Conservation (phyloP, 805 yeast genomes). For the Saccharomycopsis guyanensis region DNA sequence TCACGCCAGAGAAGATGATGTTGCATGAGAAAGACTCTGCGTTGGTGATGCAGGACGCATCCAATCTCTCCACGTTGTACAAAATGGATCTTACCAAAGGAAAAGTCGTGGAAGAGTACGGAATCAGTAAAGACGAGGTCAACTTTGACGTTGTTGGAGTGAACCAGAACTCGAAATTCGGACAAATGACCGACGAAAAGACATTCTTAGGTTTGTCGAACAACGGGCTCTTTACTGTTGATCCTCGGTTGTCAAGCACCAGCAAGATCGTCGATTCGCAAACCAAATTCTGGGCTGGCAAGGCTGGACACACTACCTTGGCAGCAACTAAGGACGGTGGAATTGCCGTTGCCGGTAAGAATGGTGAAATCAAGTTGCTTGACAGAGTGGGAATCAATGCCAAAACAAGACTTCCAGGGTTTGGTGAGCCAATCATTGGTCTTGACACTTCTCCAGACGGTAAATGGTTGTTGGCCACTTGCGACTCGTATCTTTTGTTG, state of each 20-base stretch:
- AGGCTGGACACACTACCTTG: conserved; percentile 47
- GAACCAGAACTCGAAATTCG: conserved; percentile 66
- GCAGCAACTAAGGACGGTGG: conserved; percentile 69
- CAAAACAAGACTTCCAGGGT: conserved; percentile 70
- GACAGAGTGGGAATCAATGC: conserved; percentile 70
- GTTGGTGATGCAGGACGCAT: conserved; percentile 55
- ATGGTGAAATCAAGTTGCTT: conserved; percentile 71
- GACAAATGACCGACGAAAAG: conserved; percentile 66
- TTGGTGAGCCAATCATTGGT: conserved; percentile 68
- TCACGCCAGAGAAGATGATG: conserved; percentile 62
- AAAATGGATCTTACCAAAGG: conserved; percentile 78
- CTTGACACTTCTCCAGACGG: conserved; percentile 75
- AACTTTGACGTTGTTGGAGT: conserved; percentile 44
- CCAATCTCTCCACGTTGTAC: conserved; percentile 40
- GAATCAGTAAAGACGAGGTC: conserved; percentile 36
- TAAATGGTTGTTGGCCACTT: conserved; percentile 74
- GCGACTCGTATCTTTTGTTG: conserved; percentile 60
- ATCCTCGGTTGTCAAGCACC: conserved; percentile 58
- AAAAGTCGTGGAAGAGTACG: conserved; percentile 82
- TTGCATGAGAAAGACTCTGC: conserved; percentile 67
- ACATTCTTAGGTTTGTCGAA: conserved; percentile 64
- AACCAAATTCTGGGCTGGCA: conserved; percentile 46
- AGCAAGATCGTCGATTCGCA: conserved; percentile 54
- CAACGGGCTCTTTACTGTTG: conserved; percentile 64
- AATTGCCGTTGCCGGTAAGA: conserved; percentile 66